A percentile compares a stretch with the other conserved stretches of the same genome.
These are phyloP conservation scores for Pichia occidentalis DNA, from an alignment of 805 yeast species.

Conservation along the genomic window DNA sequence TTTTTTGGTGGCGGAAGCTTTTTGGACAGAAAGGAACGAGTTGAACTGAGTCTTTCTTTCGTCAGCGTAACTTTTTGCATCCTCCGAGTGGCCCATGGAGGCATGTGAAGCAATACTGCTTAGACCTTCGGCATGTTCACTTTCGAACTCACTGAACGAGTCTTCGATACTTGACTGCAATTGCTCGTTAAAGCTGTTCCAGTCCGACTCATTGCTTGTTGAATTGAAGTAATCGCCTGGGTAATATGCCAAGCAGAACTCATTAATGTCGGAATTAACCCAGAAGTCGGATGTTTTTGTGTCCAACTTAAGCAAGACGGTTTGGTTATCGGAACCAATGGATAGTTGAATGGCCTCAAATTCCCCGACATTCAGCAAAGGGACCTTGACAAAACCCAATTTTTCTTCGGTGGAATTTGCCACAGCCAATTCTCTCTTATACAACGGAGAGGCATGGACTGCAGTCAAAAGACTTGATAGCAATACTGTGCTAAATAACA, in stretches of 20 bases:
- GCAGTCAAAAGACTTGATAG: conserved; percentile 4
- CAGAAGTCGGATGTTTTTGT: conserved; percentile 66
- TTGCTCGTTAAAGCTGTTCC: conserved; percentile 5
- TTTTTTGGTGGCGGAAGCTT: conserved; percentile 6
- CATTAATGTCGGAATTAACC: conserved; percentile 34
- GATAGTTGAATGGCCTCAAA: conserved; percentile 34
- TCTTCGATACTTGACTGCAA: conserved; percentile 3
- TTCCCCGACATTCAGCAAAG: conserved; percentile 3
- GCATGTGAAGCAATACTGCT: background rate
- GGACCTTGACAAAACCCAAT: background rate
- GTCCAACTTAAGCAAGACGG: conserved; percentile 47
- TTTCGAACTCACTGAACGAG: conserved; percentile 8
- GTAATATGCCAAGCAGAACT: conserved; percentile 13
- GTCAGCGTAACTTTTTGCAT: conserved; percentile 2
- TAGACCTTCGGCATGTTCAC: background rate
- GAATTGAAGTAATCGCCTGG: conserved; percentile 5
- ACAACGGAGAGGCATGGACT: conserved; percentile 7
- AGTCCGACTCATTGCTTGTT: background rate
- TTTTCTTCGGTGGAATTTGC: background rate
- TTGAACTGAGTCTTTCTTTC: conserved; percentile 8
- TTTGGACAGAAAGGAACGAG: conserved; percentile 5
- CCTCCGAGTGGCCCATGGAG: background rate
- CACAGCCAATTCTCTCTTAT: background rate
- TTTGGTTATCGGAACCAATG: conserved; percentile 51
- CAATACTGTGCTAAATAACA: conserved; percentile 6